Conservation (phyloP, 1,284 basidiomycete species). For the Rhizoctonia solani region DNA sequence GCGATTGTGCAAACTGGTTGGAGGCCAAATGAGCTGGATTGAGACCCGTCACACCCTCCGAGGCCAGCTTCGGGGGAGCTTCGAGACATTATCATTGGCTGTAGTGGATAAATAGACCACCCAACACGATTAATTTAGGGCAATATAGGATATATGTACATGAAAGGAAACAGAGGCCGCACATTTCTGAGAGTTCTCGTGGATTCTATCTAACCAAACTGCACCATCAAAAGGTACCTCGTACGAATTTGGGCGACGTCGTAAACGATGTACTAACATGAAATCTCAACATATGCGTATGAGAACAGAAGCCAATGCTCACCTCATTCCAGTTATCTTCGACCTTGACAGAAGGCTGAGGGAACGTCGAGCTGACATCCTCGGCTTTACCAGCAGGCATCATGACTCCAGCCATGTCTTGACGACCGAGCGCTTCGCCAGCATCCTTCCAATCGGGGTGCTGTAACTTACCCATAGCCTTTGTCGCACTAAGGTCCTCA, state of each 20-base stretch:
- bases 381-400: constrained; percentile 61
- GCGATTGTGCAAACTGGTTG: too few relatives aligned
- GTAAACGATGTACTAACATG: constrained; percentile 52
- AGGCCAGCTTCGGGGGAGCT: too few relatives aligned
- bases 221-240: constrained; percentile 52
- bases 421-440: constrained; percentile 55
- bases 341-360: constrained; percentile 44
- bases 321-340: constrained; percentile 59
- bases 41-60: too few relatives aligned
- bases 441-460: constrained; percentile 65
- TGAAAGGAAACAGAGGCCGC: background rate
- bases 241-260: constrained; percentile 51
- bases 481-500: constrained; percentile 52
- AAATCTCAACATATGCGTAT: constrained; percentile 7
- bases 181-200: too few relatives aligned
- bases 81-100: too few relatives aligned
- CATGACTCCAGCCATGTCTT: constrained; percentile 56
- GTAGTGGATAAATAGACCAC: too few relatives aligned
- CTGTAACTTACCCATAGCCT: constrained; percentile 51
- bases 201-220: constrained; percentile 46
- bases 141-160: too few relatives aligned
- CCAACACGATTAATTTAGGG: too few relatives aligned
- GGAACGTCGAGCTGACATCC: constrained; percentile 43
- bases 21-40: too few relatives aligned
- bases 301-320: constrained; percentile 34